Evolutionary conservation across 176 grass and related monocot genomes (phyloP).

Genomic region (Oryza glaberrima): DNA sequence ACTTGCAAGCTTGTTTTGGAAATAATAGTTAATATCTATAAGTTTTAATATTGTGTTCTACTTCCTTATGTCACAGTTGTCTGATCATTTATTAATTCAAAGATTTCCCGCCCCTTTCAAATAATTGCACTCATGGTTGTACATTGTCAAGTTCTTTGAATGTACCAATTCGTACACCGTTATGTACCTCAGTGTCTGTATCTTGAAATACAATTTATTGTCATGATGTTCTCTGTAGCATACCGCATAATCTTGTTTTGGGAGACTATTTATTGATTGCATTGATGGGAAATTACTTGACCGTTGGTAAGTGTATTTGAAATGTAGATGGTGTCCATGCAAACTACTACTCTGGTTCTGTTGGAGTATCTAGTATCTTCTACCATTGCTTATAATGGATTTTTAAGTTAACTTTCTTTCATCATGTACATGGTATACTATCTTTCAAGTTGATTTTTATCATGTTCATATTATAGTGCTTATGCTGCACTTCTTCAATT

Average conservation of each 20-base stretch:
- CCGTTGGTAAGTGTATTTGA: not conserved
- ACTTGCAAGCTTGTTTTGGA: not conserved
- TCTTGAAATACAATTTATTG: not conserved
- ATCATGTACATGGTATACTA: not conserved
- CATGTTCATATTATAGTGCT: not conserved
- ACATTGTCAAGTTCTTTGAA: not conserved
- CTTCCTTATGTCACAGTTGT: not conserved
- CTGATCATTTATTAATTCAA: slow-evolving; percentile 1
- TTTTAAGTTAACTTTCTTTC: not conserved
- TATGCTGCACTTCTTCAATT: slow-evolving; percentile 2
- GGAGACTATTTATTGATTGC: slow-evolving; percentile 18
- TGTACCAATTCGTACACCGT: not conserved
- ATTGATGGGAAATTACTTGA: not conserved
- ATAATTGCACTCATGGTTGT: not conserved
- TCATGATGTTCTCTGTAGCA: not conserved
- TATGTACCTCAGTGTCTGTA: not conserved
- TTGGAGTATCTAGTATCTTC: not conserved
- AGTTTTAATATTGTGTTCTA: not conserved
- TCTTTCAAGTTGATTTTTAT: slow-evolving; percentile 5
- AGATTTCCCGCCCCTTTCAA: not conserved
- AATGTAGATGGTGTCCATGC: not conserved
- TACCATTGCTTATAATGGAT: not conserved
- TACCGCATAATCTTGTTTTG: not conserved
- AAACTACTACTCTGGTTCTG: not conserved
- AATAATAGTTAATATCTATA: not conserved